phyloP scores from a whole-genome alignment of 768 basidiomycete species.

The Trametes meyenii region DNA sequence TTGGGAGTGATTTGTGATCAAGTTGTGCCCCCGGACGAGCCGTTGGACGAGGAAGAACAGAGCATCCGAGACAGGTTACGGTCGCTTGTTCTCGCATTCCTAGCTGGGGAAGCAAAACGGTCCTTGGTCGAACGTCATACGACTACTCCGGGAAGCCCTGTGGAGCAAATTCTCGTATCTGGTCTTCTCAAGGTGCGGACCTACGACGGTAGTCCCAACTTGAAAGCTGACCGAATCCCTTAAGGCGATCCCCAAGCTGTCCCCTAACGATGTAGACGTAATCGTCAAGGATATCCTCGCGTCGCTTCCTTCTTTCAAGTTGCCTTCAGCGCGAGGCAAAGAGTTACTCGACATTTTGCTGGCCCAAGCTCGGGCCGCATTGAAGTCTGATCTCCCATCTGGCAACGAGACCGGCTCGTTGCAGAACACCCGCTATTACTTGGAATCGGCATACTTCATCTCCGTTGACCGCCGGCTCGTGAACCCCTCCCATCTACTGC shows the following conservation, averaged over 20 bases:
- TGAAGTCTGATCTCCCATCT: conserved; percentile 36
- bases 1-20: conserved; percentile 74
- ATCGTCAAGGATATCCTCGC: conserved; percentile 59
- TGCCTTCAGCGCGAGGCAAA: conserved; percentile 39
- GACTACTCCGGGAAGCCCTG: conserved; percentile 42
- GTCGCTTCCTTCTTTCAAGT: conserved; percentile 48
- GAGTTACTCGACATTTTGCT: conserved; percentile 45
- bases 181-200: conserved; percentile 52
- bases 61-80: conserved; percentile 58
- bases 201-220: background rate
- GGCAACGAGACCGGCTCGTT: conserved; percentile 37
- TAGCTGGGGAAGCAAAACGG: conserved; percentile 53
- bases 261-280: conserved; percentile 43
- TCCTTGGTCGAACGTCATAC: conserved; percentile 50
- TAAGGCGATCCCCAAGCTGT: conserved; percentile 55
- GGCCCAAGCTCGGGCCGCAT: conserved; percentile 37
- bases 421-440: conserved; percentile 43
- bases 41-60: conserved; percentile 60
- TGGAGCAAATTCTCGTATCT: conserved; percentile 51
- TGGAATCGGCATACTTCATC: conserved; percentile 50
- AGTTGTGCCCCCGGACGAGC: conserved; percentile 52
- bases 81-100: conserved; percentile 60
- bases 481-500: conserved; percentile 50
- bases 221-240: background rate
- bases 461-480: conserved; percentile 45